A percentile compares a stretch with the other conserved stretches of the same genome.
These are phyloP conservation scores for Naganishia onofrii DNA, from an alignment of 768 basidiomycete genomes.

Conservation along the genomic window DNA sequence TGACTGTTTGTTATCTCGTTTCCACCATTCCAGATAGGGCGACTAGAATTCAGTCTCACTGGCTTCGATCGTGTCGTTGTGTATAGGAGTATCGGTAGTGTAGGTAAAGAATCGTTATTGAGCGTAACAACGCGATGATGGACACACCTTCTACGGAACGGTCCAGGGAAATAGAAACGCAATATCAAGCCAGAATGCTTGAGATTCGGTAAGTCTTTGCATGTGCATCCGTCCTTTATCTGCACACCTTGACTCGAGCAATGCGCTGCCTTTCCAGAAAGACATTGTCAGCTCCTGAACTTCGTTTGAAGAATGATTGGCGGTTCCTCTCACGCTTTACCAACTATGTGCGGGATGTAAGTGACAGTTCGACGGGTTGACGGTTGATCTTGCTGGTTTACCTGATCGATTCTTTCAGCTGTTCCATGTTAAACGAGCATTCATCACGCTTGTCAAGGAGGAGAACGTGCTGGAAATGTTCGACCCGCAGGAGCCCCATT, in stretches of 20 bases:
- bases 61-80: too few species aligned
- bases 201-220: background rate
- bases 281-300: slow-evolving; percentile 1
- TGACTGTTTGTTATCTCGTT: too few species aligned
- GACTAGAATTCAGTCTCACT: too few species aligned
- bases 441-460: slow-evolving; percentile 17
- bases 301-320: slow-evolving; percentile 15
- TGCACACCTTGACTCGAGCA: background rate
- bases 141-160: too few species aligned
- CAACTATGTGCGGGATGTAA: slow-evolving; percentile 7
- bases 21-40: too few species aligned
- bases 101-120: too few species aligned
- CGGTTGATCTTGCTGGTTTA: background rate
- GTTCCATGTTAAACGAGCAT: slow-evolving; percentile 7
- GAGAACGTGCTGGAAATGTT: slow-evolving; percentile 8
- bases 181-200: slow-evolving; percentile 2
- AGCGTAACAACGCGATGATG: too few species aligned
- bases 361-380: background rate
- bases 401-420: background rate
- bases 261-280: background rate
- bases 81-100: too few species aligned
- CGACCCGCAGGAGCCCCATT: slow-evolving; percentile 14
- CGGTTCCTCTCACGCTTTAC: background rate
- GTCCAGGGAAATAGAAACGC: background rate
- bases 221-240: background rate